Percentiles rank a stretch among this genome's conserved stretches.
These are phyloP conservation scores for Litchi chinensis DNA, from an alignment of 345 rosid genomes.

Conservation along the genomic window DNA sequence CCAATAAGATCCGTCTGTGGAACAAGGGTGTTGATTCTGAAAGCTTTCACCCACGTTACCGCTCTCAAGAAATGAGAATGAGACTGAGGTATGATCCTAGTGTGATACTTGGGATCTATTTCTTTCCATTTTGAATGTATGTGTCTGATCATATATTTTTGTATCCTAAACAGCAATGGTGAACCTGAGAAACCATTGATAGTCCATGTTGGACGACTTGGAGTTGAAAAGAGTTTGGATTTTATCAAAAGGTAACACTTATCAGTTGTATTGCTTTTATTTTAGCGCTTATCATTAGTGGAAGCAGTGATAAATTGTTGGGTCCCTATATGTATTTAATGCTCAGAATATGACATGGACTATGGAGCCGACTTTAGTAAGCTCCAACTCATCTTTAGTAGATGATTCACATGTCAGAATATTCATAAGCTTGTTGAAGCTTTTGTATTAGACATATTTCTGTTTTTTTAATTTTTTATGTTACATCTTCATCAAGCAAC, in stretches of 20 bases:
- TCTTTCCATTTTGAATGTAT: not conserved
- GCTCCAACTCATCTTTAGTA: not conserved
- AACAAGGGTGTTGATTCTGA: constrained; percentile 98
- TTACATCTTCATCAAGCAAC: not conserved
- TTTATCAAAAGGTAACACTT: constrained; percentile 73
- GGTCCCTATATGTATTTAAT: not conserved
- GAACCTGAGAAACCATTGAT: constrained; percentile 91
- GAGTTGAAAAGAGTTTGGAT: constrained; percentile 97
- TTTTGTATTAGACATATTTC: not conserved
- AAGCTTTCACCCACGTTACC: constrained; percentile 82
- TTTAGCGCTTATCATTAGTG: not conserved
- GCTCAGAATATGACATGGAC: not conserved
- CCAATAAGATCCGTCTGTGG: constrained; percentile 95
- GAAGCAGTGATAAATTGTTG: not conserved
- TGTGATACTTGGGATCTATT: not conserved
- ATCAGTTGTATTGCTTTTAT: not conserved
- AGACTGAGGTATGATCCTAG: constrained; percentile 60
- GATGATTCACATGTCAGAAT: not conserved
- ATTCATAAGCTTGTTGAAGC: not conserved
- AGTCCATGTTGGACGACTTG: constrained; percentile 92
- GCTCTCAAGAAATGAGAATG: constrained; percentile 77
- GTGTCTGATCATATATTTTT: constrained; percentile 23
- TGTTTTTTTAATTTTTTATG: not conserved
- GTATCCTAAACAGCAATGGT: constrained; percentile 59
- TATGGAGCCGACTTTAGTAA: not conserved